phyloP scores from a whole-genome alignment of 2,329 filamentous ascomycete genomes.

The Pseudogymnoascus sp. region DNA sequence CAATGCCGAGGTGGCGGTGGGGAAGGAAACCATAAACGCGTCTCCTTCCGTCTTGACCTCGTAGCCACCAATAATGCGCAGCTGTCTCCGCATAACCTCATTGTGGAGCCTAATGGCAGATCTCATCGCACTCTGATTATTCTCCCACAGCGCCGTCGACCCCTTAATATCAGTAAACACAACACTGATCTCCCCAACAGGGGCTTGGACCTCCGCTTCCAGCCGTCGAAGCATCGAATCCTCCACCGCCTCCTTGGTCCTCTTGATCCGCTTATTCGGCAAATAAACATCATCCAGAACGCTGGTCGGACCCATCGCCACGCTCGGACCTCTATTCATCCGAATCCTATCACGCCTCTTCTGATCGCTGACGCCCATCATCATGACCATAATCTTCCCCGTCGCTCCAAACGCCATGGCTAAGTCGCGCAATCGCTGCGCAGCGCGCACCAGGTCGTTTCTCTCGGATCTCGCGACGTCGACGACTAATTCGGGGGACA shows the following conservation, averaged over 20 bases:
- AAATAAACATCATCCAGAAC: conserved; percentile 63
- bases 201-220: conserved; percentile 83
- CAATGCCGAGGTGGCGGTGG: conserved; percentile 86
- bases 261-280: conserved; percentile 56
- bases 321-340: conserved; percentile 67
- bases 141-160: conserved; percentile 93
- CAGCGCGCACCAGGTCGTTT: conserved; percentile 84
- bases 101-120: conserved; percentile 97
- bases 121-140: conserved; percentile 88
- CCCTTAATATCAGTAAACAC: conserved; percentile 99
- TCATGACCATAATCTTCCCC: conserved; percentile 98
- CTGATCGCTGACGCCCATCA: conserved; percentile 85
- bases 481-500: conserved; percentile 81
- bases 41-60: conserved; percentile 99
- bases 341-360: conserved; percentile 72
- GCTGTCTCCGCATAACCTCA: conserved; percentile 86
- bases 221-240: conserved; percentile 83
- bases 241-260: conserved; percentile 52
- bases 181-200: conserved; percentile 82
- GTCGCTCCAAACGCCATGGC: conserved; percentile 93
- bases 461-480: conserved; percentile 85
- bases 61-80: conserved; percentile 90
- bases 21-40: conserved; percentile 98
- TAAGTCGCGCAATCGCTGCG: conserved; percentile 87
- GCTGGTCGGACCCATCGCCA: conserved; percentile 67